A percentile compares a stretch with the other conserved stretches of the same genome.
phyloP scores from a whole-genome alignment of 2,329 filamentous ascomycete genomes.

The Fusarium sp. region DNA sequence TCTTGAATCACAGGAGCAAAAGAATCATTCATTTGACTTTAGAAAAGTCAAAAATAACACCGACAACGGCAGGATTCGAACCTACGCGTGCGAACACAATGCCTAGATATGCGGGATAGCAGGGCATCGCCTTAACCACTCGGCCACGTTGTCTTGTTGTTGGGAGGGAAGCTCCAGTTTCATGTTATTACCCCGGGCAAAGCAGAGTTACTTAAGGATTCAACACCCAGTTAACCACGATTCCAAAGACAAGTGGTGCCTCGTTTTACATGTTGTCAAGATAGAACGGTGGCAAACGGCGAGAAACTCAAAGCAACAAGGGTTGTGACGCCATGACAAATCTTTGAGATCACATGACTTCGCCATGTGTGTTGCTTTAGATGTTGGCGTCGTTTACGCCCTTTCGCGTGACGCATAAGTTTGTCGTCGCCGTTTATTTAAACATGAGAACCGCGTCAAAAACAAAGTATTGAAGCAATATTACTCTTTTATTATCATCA shows the following conservation, averaged over 20 bases:
- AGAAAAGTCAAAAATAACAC: not conserved
- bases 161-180: not conserved
- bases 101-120: not conserved
- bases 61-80: not conserved
- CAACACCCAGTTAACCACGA: not conserved
- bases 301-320: not conserved
- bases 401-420: constrained; percentile 30
- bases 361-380: constrained; percentile 47
- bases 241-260: not conserved
- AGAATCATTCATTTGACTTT: fast-evolving
- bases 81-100: not conserved
- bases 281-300: not conserved
- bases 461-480: not conserved
- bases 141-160: constrained; percentile 15
- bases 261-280: not conserved
- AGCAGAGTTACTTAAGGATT: not conserved
- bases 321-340: not conserved
- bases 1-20: not conserved
- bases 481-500: no score
- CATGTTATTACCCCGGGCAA: fast-evolving
- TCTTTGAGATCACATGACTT: constrained; percentile 41
- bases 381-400: constrained; percentile 40
- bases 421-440: constrained; percentile 1
- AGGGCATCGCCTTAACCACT: constrained; percentile 8
- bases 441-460: not conserved